Evolutionary conservation across 192 early-diverging fungal genomes (phyloP).

Genomic region (Backusella circina): DNA sequence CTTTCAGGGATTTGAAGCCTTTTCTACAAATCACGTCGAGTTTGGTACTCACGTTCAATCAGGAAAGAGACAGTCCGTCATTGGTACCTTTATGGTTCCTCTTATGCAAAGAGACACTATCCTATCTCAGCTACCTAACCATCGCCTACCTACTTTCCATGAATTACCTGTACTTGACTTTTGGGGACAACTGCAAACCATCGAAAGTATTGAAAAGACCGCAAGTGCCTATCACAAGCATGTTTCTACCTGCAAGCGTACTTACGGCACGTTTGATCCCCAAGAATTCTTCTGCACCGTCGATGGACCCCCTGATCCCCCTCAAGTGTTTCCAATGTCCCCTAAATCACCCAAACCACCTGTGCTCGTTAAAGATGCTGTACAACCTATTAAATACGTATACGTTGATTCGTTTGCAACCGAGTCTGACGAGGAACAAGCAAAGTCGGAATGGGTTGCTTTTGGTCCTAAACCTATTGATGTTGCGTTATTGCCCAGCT

Average conservation of each 20-base stretch:
- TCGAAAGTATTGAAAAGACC: constrained; percentile 37
- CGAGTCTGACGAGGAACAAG: constrained; percentile 3
- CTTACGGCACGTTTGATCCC: constrained; percentile 23
- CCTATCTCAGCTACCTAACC: constrained; percentile 44
- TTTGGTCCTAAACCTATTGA: constrained; percentile 15
- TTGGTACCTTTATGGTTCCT: constrained; percentile 51
- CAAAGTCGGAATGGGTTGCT: background rate
- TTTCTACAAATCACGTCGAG: constrained; percentile 62
- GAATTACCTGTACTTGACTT: constrained; percentile 51
- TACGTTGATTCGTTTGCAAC: background rate
- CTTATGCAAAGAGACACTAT: constrained; percentile 49
- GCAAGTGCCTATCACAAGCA: constrained; percentile 38
- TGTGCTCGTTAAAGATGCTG: constrained; percentile 12
- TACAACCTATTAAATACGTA: constrained; percentile 14
- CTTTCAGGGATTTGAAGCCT: constrained; percentile 51
- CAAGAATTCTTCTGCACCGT: constrained; percentile 36
- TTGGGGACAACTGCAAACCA: constrained; percentile 48
- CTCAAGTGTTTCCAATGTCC: constrained; percentile 12
- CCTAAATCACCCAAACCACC: background rate
- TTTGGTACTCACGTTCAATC: constrained; percentile 54
- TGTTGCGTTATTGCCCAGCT: constrained; percentile 5
- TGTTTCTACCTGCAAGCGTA: constrained; percentile 35
- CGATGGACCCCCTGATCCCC: constrained; percentile 5
- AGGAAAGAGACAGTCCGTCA: constrained; percentile 29
- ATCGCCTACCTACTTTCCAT: constrained; percentile 41